phyloP scores from a whole-genome alignment of 2,329 filamentous ascomycete species.

The Colletotrichum camelliae region DNA sequence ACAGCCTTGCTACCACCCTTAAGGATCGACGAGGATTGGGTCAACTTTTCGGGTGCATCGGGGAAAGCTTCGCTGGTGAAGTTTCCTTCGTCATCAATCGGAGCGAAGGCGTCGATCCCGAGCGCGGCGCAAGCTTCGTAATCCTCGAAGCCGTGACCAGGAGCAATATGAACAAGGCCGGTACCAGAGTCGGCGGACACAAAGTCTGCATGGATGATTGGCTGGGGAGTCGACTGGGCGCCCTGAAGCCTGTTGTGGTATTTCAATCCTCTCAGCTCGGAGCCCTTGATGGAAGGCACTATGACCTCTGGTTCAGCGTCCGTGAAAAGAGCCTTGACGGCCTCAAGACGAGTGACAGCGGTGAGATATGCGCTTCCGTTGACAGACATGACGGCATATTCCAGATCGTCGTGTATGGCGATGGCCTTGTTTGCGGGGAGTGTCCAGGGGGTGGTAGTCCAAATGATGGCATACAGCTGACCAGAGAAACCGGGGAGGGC shows the following conservation, averaged over 20 bases:
- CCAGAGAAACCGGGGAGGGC: constrained; percentile 46
- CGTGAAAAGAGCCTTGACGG: constrained; percentile 56
- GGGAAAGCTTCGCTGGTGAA: constrained; percentile 85
- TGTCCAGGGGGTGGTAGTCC: constrained; percentile 99
- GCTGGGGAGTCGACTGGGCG: constrained; percentile 60
- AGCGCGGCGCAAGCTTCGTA: constrained; percentile 80
- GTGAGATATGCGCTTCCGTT: constrained; percentile 69
- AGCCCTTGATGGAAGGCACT: constrained; percentile 64
- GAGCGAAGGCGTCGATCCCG: constrained; percentile 78
- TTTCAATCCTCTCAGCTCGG: constrained; percentile 65
- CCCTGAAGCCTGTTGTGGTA: constrained; percentile 77
- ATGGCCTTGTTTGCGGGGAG: constrained; percentile 92
- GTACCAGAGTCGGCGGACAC: constrained; percentile 91
- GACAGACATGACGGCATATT: constrained; percentile 72
- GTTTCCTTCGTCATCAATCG: constrained; percentile 79
- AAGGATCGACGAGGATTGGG: constrained; percentile 72
- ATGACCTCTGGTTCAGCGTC: constrained; percentile 52
- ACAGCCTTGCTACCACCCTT: constrained; percentile 73
- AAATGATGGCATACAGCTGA: constrained; percentile 81
- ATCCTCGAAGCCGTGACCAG: constrained; percentile 96
- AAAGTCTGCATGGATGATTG: constrained; percentile 84
- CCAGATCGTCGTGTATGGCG: constrained; percentile 76
- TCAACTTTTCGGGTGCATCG: constrained; percentile 68
- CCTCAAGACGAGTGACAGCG: constrained; percentile 72
- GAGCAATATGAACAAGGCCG: constrained; percentile 92